Conservation (phyloP, 2,329 filamentous ascomycete genomes). For the Juglanconis sp. region DNA sequence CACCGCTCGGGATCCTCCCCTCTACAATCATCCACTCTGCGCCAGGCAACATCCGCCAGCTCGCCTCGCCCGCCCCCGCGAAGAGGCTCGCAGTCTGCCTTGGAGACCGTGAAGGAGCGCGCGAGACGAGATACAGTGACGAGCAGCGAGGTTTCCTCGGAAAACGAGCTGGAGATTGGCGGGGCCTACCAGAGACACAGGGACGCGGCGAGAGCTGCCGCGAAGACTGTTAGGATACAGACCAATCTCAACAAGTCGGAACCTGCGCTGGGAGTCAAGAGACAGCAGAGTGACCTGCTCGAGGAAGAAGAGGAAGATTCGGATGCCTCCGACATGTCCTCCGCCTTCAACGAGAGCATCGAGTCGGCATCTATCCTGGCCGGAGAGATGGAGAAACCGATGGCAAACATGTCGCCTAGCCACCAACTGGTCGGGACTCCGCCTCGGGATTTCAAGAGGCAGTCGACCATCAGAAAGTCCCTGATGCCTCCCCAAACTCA, state of each 20-base stretch:
- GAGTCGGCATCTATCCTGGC: conserved; percentile 71
- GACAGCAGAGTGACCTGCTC: conserved; percentile 48
- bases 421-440: conserved; percentile 62
- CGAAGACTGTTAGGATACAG: conserved; percentile 51
- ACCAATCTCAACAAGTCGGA: conserved; percentile 50
- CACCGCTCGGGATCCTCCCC: conserved; percentile 86
- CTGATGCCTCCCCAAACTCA: conserved; percentile 54
- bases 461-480: conserved; percentile 63
- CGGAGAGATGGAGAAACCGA: conserved; percentile 54
- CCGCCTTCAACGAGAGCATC: conserved; percentile 63
- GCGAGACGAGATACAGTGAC: conserved; percentile 73
- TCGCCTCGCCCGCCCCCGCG: conserved; percentile 49
- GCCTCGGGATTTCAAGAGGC: conserved; percentile 56
- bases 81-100: conserved; percentile 67
- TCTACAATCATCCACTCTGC: conserved; percentile 63
- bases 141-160: conserved; percentile 78
- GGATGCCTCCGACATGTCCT: conserved; percentile 60
- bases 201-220: conserved; percentile 57
- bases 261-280: conserved; percentile 38
- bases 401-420: conserved; percentile 45
- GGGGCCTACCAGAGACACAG: conserved; percentile 59
- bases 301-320: conserved; percentile 56
- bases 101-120: conserved; percentile 68
- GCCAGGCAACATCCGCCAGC: conserved; percentile 48
- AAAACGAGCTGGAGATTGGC: conserved; percentile 71